Percentiles rank a stretch among this genome's conserved stretches.
These are phyloP conservation scores for Penicillium sp. DNA, from an alignment of 2,329 filamentous ascomycete genomes.

Conservation along the genomic window DNA sequence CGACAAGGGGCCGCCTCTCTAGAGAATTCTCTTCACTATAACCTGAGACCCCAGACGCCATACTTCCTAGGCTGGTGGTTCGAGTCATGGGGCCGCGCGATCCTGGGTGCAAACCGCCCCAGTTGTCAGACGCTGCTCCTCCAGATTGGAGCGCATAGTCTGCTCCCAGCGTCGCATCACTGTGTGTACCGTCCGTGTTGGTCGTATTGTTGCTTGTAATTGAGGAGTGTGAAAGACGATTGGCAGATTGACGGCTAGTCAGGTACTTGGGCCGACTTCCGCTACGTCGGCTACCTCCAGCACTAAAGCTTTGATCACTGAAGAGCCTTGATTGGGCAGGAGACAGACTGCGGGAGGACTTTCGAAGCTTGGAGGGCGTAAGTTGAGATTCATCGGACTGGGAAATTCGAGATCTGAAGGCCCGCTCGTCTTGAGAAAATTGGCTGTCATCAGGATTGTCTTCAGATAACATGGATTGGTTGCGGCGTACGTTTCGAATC, in stretches of 20 bases:
- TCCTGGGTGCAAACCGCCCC: conserved; percentile 20
- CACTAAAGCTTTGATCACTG: conserved; percentile 27
- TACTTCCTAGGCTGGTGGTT: conserved; percentile 83
- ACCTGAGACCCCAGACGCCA: conserved; percentile 70
- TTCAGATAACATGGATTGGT: conserved; percentile 33
- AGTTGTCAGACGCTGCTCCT: conserved; percentile 62
- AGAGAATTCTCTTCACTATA: conserved; percentile 51
- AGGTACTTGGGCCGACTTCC: conserved; percentile 56
- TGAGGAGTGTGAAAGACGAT: conserved; percentile 61
- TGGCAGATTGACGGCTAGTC: conserved; percentile 55
- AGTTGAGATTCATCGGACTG: conserved; percentile 26
- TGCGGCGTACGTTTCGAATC: conserved; percentile 40
- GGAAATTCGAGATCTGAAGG: conserved; percentile 22
- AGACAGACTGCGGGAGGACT: conserved; percentile 29
- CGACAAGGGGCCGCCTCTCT: conserved; percentile 44
- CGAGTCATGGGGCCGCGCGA: conserved; percentile 59
- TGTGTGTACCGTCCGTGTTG: conserved; percentile 62
- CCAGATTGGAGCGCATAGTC: conserved; percentile 84
- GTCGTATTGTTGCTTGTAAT: conserved; percentile 53
- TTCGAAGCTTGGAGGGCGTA: conserved; percentile 28
- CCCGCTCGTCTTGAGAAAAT: conserved; percentile 21
- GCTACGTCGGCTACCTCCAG: conserved; percentile 28
- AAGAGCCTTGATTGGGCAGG: conserved; percentile 27
- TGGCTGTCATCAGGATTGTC: conserved; percentile 21
- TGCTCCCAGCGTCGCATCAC: conserved; percentile 70